These are phyloP conservation scores for Gnomoniopsis sp. DNA, from an alignment of 2,329 filamentous ascomycete species.

Conservation along the genomic window DNA sequence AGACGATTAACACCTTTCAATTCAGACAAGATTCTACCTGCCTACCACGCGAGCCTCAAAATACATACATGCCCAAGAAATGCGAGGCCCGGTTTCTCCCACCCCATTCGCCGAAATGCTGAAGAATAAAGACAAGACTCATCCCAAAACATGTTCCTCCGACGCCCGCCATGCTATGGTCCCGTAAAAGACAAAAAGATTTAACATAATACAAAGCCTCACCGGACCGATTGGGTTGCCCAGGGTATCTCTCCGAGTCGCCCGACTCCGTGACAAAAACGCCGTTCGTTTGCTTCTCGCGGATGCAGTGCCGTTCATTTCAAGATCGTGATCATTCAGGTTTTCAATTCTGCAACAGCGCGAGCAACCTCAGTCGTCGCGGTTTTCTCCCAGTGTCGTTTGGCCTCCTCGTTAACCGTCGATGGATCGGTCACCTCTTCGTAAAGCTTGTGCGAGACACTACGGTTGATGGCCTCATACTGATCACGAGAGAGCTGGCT, in stretches of 20 bases:
- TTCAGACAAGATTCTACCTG: constrained; percentile 10
- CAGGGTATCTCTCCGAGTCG: constrained; percentile 24
- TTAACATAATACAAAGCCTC: constrained; percentile 10
- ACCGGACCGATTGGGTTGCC: constrained; percentile 12
- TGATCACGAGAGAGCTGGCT: constrained; percentile 81
- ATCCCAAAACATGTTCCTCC: constrained; percentile 4
- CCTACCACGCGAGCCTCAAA: constrained; percentile 9
- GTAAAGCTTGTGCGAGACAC: constrained; percentile 85
- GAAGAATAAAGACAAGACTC: background rate
- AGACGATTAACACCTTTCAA: constrained; percentile 1
- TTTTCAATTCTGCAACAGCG: constrained; percentile 60
- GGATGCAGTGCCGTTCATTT: constrained; percentile 17
- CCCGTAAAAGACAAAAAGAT: background rate
- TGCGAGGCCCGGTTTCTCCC: background rate
- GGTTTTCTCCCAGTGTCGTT: constrained; percentile 70
- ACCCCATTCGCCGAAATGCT: constrained; percentile 5
- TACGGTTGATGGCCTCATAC: constrained; percentile 88
- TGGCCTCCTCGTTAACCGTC: constrained; percentile 61
- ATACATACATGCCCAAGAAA: constrained; percentile 10
- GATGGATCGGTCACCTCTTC: constrained; percentile 57
- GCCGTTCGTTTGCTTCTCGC: constrained; percentile 14
- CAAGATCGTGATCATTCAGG: constrained; percentile 33
- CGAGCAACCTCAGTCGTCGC: constrained; percentile 75
- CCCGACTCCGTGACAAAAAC: constrained; percentile 20
- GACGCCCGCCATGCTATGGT: constrained; percentile 11